Conservation (phyloP, 495 filamentous ascomycete genomes). For the Symbiotaphrina buchneri region DNA sequence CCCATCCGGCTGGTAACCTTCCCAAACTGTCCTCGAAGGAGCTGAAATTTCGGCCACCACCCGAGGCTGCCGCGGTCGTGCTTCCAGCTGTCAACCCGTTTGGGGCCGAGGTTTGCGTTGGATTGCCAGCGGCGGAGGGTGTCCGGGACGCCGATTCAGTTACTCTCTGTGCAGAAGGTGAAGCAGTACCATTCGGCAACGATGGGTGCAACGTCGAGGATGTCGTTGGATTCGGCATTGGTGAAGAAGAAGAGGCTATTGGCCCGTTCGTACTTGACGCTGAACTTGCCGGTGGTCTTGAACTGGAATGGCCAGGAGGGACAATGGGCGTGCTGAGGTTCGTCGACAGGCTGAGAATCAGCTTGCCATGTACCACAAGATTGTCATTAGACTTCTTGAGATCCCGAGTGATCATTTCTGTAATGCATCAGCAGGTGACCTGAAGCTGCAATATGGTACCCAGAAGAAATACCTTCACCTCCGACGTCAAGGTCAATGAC, state of each 20-base stretch:
- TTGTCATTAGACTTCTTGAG: constrained; percentile 97
- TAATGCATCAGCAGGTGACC: too few relatives aligned
- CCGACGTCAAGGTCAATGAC: constrained; percentile 75
- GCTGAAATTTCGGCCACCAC: constrained; percentile 39
- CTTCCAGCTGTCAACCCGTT: constrained; percentile 9
- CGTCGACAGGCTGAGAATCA: constrained; percentile 87
- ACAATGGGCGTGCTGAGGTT: constrained; percentile 41
- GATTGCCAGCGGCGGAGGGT: constrained; percentile 3
- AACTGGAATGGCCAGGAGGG: constrained; percentile 5
- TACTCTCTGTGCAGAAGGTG: background rate
- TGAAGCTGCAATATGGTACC: constrained; percentile 2
- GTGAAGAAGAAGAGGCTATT: background rate
- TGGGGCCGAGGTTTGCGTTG: background rate
- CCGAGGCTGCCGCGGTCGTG: constrained; percentile 19
- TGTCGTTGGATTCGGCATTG: constrained; percentile 3
- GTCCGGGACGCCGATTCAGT: constrained; percentile 2
- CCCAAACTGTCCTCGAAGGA: constrained; percentile 92
- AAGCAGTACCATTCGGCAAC: background rate
- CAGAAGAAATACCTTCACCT: constrained; percentile 49
- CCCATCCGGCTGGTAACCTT: constrained; percentile 82
- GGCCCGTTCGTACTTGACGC: background rate
- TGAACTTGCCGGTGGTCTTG: constrained; percentile 3
- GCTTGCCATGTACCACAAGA: constrained; percentile 87
- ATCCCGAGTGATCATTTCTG: constrained; percentile 93
- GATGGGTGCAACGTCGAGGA: constrained; percentile 5